A percentile compares a stretch with the other conserved stretches of the same genome.
These are phyloP conservation scores for Dendrothele bispora DNA, from an alignment of 768 basidiomycete genomes.

Conservation along the genomic window DNA sequence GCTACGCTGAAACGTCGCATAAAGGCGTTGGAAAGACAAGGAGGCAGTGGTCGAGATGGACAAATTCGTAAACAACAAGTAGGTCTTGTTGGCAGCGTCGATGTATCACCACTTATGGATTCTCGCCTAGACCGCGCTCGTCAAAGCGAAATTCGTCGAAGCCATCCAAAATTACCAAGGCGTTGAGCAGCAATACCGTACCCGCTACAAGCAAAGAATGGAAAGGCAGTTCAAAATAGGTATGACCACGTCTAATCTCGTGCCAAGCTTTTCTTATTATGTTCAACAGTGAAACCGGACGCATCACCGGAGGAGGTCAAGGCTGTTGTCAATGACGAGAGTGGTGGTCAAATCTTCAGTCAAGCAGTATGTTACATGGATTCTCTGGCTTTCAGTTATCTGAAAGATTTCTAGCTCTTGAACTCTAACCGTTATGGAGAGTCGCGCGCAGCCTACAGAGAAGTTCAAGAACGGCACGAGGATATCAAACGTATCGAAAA, in stretches of 20 bases:
- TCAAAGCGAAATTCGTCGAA: slow-evolving; percentile 80
- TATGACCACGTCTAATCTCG: no score
- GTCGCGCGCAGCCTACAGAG: slow-evolving; percentile 87
- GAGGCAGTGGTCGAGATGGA: slow-evolving; percentile 64
- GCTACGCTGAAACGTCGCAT: slow-evolving; percentile 69
- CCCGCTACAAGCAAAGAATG: slow-evolving; percentile 77
- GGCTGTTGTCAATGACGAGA: slow-evolving; percentile 84
- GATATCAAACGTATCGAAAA: slow-evolving; percentile 95
- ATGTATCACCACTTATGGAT: background rate
- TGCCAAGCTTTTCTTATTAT: background rate
- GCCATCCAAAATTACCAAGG: slow-evolving; percentile 83
- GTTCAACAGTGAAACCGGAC: slow-evolving; percentile 77
- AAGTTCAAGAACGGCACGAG: slow-evolving; percentile 96
- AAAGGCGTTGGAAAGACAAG: slow-evolving; percentile 67
- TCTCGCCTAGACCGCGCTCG: slow-evolving; percentile 48
- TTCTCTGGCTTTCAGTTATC: background rate
- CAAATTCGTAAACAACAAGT: slow-evolving; percentile 82
- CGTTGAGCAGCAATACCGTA: slow-evolving; percentile 78
- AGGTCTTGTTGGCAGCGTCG: slow-evolving; percentile 12
- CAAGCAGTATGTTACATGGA: slow-evolving; percentile 61
- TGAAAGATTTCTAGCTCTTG: slow-evolving; percentile 57
- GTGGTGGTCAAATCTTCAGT: slow-evolving; percentile 84
- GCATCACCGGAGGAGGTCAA: slow-evolving; percentile 87
- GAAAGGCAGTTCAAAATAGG: slow-evolving; percentile 89
- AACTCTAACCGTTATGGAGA: slow-evolving; percentile 90